Evolutionary conservation across 2,329 filamentous ascomycete genomes (phyloP).

Genomic region (Fusarium nanum): DNA sequence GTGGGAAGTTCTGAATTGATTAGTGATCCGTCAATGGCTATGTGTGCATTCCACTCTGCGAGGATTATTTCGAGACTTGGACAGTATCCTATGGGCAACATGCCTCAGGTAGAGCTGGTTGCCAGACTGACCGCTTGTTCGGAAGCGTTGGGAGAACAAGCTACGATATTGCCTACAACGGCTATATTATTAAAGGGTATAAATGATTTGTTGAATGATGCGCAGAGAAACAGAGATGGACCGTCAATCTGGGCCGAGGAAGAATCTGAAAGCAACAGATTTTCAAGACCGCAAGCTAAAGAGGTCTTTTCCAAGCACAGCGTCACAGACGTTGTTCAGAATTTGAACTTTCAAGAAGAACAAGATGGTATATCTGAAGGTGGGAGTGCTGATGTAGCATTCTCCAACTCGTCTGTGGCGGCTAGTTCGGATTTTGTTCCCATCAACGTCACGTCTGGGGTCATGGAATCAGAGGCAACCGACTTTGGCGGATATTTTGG

Average conservation of each 20-base stretch:
- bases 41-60: slow-evolving; percentile 32
- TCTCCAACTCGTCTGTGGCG: not conserved
- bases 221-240: not conserved
- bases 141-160: slow-evolving; percentile 1
- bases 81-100: slow-evolving; percentile 19
- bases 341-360: slow-evolving; percentile 1
- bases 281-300: not conserved
- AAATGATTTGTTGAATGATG: slow-evolving; percentile 11
- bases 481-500: not conserved
- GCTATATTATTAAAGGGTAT: slow-evolving; percentile 20
- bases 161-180: not conserved
- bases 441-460: not conserved
- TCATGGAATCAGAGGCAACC: not conserved
- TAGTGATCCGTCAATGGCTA: slow-evolving; percentile 22
- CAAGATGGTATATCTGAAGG: not conserved
- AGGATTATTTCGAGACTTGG: slow-evolving; percentile 27
- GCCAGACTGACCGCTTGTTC: not conserved
- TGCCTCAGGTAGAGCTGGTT: slow-evolving; percentile 1
- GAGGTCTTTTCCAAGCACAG: slow-evolving; percentile 29
- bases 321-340: slow-evolving; percentile 13
- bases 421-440: not conserved
- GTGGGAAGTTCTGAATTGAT: slow-evolving; percentile 8
- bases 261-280: slow-evolving; percentile 2
- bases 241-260: slow-evolving; percentile 28
- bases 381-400: not conserved